These are phyloP conservation scores for Schizopora paradoxa DNA, from an alignment of 1,284 basidiomycete genomes.

Conservation along the genomic window DNA sequence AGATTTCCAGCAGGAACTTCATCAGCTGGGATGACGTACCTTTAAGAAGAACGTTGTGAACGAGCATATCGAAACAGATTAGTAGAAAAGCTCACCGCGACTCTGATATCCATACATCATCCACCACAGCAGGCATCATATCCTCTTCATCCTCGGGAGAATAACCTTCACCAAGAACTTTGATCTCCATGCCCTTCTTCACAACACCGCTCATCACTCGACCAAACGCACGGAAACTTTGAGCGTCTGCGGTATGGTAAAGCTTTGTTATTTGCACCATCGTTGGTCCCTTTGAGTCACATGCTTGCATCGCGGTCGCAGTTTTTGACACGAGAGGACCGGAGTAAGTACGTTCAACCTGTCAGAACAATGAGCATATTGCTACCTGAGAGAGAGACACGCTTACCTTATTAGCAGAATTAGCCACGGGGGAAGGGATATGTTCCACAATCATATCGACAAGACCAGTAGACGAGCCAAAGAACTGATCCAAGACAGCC, in stretches of 20 bases:
- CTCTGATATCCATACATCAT: slow-evolving; percentile 87
- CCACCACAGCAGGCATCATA: slow-evolving; percentile 84
- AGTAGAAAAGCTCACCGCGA: slow-evolving; percentile 53
- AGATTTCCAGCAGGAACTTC: slow-evolving; percentile 91
- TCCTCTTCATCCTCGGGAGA: slow-evolving; percentile 98
- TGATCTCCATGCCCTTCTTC: slow-evolving; percentile 76
- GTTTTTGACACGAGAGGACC: slow-evolving; percentile 81
- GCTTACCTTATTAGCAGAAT: slow-evolving; percentile 67
- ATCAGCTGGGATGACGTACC: slow-evolving; percentile 86
- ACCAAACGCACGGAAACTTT: slow-evolving; percentile 93
- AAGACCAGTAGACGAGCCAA: slow-evolving; percentile 83
- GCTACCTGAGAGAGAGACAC: slow-evolving; percentile 3
- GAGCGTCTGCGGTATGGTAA: slow-evolving; percentile 93
- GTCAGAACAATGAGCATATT: slow-evolving; percentile 5
- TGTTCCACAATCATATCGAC: slow-evolving; percentile 90
- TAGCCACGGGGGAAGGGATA: slow-evolving; percentile 79
- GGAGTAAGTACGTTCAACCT: slow-evolving; percentile 81
- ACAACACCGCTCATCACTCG: slow-evolving; percentile 92
- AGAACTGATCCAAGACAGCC: slow-evolving; percentile 93
- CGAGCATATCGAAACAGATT: background rate
- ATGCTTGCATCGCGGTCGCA: slow-evolving; percentile 75
- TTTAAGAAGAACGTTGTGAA: slow-evolving; percentile 30
- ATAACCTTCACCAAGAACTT: slow-evolving; percentile 97
- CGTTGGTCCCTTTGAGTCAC: slow-evolving; percentile 81
- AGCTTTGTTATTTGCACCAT: slow-evolving; percentile 93